A percentile compares a stretch with the other conserved stretches of the same genome.
Conservation (phyloP, 2,329 filamentous ascomycete species). For the Aspergillus caelatus region DNA sequence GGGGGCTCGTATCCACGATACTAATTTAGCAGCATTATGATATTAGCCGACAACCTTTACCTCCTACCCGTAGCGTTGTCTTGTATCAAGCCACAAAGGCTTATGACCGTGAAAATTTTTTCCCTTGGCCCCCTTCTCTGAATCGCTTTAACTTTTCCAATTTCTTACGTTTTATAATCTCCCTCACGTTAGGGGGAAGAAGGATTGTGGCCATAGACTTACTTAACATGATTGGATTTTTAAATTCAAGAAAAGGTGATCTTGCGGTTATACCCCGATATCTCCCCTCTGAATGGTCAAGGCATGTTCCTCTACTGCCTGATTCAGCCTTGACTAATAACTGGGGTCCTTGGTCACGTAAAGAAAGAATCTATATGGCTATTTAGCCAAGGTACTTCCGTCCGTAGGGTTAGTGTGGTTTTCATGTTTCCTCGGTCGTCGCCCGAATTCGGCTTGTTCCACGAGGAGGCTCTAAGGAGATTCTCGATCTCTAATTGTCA, state of each 20-base stretch:
- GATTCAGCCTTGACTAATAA: background rate
- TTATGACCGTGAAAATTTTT: background rate
- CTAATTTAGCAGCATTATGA: background rate
- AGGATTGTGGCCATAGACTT: background rate
- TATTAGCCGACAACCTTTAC: background rate
- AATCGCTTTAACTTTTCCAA: background rate
- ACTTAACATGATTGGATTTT: background rate
- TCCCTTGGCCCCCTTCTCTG: background rate
- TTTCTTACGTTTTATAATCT: background rate
- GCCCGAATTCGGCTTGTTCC: background rate
- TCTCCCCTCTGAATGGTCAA: background rate
- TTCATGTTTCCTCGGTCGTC: background rate
- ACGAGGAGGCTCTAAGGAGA: background rate
- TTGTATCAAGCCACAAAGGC: conserved; percentile 5
- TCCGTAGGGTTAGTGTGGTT: background rate
- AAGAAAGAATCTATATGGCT: background rate
- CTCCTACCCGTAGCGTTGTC: background rate
- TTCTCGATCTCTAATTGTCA: background rate
- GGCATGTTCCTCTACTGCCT: background rate
- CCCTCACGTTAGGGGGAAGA: background rate
- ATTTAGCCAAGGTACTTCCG: background rate
- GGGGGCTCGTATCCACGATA: background rate
- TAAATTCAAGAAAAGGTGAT: background rate
- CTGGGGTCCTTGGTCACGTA: background rate
- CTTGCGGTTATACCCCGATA: background rate